These are phyloP conservation scores for Huntiella bhutanensis DNA, from an alignment of 2,329 filamentous ascomycete species.

Conservation along the genomic window DNA sequence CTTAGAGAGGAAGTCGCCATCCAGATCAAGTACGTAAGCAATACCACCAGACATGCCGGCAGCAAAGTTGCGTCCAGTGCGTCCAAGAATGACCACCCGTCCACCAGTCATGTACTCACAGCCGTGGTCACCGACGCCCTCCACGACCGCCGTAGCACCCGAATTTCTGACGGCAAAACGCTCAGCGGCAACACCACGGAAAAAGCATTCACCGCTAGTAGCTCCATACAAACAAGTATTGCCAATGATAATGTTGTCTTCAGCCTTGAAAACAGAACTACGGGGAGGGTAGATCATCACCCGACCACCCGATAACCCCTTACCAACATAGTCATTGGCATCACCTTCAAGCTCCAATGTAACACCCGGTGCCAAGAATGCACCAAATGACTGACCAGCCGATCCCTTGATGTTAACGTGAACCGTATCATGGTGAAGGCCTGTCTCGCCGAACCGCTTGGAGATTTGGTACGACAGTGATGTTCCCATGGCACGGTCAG, in stretches of 20 bases:
- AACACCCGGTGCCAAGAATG: conserved; percentile 79
- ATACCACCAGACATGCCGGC: conserved; percentile 98
- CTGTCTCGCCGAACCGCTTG: conserved; percentile 74
- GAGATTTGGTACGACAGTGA: conserved; percentile 93
- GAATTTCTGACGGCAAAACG: conserved; percentile 95
- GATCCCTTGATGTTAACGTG: conserved; percentile 95
- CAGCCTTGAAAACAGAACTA: conserved; percentile 78
- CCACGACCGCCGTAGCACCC: conserved; percentile 85
- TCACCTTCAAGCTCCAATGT: conserved; percentile 92
- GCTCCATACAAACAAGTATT: conserved; percentile 93
- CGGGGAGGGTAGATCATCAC: conserved; percentile 87
- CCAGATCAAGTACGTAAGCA: conserved; percentile 78
- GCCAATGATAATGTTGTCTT: conserved; percentile 85
- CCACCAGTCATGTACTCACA: conserved; percentile 99
- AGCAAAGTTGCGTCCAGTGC: conserved; percentile 88
- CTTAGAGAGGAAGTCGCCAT: conserved; percentile 78
- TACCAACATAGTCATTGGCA: conserved; percentile 90
- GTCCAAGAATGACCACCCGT: conserved; percentile 68
- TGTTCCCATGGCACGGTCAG: conserved; percentile 80
- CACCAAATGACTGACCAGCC: conserved; percentile 90
- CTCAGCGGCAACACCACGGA: conserved; percentile 91
- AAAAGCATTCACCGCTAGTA: conserved; percentile 79
- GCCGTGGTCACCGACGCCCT: conserved; percentile 88
- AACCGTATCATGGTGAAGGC: conserved; percentile 79
- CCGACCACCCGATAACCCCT: conserved; percentile 82